These are phyloP conservation scores for Cystobasidium onofrii DNA, from an alignment of 768 basidiomycete species.

Conservation along the genomic window DNA sequence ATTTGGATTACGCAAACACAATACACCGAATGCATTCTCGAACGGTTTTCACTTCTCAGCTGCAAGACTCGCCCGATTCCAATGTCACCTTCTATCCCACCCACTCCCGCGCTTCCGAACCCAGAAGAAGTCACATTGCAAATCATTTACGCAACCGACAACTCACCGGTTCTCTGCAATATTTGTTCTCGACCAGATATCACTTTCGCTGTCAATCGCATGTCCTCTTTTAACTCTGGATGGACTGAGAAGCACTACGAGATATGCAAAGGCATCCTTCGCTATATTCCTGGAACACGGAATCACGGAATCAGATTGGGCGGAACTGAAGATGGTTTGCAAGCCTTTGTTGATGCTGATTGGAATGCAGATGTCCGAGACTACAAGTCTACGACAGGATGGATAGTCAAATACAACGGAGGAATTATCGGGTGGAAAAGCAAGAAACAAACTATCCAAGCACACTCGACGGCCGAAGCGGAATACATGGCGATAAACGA, in stretches of 20 bases:
- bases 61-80: background rate
- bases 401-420: too few relatives aligned
- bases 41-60: background rate
- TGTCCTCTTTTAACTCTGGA: background rate
- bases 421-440: too few relatives aligned
- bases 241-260: constrained; percentile 2
- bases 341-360: too few relatives aligned
- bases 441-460: too few relatives aligned
- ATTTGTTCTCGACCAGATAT: constrained; percentile 12
- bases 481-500: too few relatives aligned
- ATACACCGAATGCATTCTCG: background rate
- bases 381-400: too few relatives aligned
- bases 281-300: too few relatives aligned
- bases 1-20: background rate
- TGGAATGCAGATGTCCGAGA: too few relatives aligned
- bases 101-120: background rate
- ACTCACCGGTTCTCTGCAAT: constrained; percentile 3
- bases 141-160: background rate
- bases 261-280: constrained; percentile 13
- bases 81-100: background rate
- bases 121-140: background rate
- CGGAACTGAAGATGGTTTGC: background rate
- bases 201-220: constrained; percentile 5
- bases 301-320: background rate
- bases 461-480: too few relatives aligned